Conservation (phyloP, 495 filamentous ascomycete species). For the Aspergillus olivimuriae region DNA sequence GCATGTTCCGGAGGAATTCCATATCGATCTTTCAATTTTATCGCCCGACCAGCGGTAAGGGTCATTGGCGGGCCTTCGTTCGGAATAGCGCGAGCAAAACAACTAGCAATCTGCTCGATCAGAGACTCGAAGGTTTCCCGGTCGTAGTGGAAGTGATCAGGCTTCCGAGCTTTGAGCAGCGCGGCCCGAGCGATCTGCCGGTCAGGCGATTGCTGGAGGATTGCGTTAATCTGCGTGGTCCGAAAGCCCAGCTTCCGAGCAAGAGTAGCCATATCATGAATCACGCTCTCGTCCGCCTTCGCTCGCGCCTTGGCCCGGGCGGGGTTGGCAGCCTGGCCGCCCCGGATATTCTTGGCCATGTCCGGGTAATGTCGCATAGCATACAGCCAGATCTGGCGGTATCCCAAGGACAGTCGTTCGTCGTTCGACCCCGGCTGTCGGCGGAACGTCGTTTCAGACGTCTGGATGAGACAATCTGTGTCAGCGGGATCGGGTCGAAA, state of each 20-base stretch:
- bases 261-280: conserved; percentile 25
- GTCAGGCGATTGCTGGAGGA: conserved; percentile 21
- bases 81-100: conserved; percentile 13
- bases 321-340: conserved; percentile 15
- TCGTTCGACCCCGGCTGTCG: background rate
- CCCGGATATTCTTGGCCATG: conserved; percentile 15
- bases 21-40: conserved; percentile 13
- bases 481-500: conserved; percentile 1
- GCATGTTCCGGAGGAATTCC: conserved; percentile 13
- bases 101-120: conserved; percentile 15
- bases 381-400: conserved; percentile 23
- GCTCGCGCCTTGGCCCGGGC: conserved; percentile 14
- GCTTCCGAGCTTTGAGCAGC: conserved; percentile 26
- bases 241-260: conserved; percentile 22
- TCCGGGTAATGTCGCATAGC: conserved; percentile 21
- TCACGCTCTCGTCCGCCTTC: conserved; percentile 19
- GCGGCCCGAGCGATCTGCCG: conserved; percentile 23
- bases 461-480: conserved; percentile 15
- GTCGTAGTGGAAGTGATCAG: conserved; percentile 21
- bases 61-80: conserved; percentile 4
- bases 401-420: conserved; percentile 14
- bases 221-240: conserved; percentile 14
- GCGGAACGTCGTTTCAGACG: conserved; percentile 18
- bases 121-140: conserved; percentile 12
- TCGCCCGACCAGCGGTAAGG: conserved; percentile 6